Evolutionary conservation across 768 basidiomycete genomes (phyloP).

Genomic region (Suillus tomentosus): DNA sequence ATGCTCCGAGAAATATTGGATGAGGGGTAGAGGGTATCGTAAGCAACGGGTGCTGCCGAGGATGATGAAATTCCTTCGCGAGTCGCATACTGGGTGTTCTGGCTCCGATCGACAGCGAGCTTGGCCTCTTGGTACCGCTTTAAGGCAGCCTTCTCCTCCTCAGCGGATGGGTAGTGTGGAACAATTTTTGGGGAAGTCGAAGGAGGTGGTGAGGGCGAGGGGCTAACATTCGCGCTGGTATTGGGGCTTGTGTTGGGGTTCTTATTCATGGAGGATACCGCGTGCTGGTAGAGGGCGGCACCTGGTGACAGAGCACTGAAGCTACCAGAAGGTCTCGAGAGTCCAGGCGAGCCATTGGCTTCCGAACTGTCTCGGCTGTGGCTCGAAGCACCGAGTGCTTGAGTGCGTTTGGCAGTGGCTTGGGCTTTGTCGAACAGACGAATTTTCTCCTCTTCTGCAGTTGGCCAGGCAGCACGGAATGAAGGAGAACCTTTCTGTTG

Average conservation of each 20-base stretch:
- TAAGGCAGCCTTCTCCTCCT: conserved; percentile 75
- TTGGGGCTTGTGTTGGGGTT: conserved; percentile 22
- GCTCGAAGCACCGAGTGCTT: conserved; percentile 40
- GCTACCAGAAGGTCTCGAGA: conserved; percentile 21
- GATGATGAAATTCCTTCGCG: conserved; percentile 26
- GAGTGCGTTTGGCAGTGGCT: conserved; percentile 61
- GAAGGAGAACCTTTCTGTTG: conserved; percentile 18
- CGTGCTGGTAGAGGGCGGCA: conserved; percentile 45
- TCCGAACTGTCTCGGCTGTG: conserved; percentile 34
- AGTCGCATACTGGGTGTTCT: conserved; percentile 36
- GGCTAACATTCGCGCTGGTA: conserved; percentile 27
- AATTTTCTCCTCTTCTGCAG: conserved; percentile 77
- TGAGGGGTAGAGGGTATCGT: conserved; percentile 63
- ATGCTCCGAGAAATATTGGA: conserved; percentile 26
- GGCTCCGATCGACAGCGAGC: conserved; percentile 64
- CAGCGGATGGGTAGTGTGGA: conserved; percentile 61
- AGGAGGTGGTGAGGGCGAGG: conserved; percentile 34
- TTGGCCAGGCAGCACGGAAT: conserved; percentile 45
- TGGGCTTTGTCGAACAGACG: conserved; percentile 71
- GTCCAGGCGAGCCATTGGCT: conserved; percentile 20
- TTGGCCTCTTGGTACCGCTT: conserved; percentile 71
- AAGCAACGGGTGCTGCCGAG: conserved; percentile 53
- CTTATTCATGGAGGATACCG: conserved; percentile 42
- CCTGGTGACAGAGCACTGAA: conserved; percentile 38
- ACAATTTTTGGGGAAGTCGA: conserved; percentile 27